Evolutionary conservation across 371 early-diverging fungal species (phyloP).

Genomic region (Mortierella sp.): DNA sequence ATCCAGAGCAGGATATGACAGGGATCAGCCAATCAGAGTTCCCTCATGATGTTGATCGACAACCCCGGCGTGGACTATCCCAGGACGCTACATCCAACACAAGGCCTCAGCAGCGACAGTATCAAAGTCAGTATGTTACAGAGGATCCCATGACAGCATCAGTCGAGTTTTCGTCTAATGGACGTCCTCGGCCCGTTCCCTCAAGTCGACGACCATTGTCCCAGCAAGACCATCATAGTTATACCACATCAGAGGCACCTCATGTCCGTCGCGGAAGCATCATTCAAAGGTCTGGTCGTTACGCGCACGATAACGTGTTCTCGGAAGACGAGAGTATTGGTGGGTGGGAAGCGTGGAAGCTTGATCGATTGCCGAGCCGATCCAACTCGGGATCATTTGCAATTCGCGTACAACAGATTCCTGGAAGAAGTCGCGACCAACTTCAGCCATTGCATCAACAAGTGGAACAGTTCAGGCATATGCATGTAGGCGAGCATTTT

Average conservation of each 20-base stretch:
- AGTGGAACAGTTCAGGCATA: slow-evolving; percentile 16
- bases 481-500: slow-evolving; percentile 2
- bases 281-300: slow-evolving; percentile 19
- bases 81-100: background rate
- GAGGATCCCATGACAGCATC: slow-evolving; percentile 6
- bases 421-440: slow-evolving; percentile 12
- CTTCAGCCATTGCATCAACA: slow-evolving; percentile 22
- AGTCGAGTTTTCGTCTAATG: slow-evolving; percentile 5
- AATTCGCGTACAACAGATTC: slow-evolving; percentile 8
- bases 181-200: background rate
- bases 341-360: slow-evolving; percentile 17
- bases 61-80: background rate
- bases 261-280: slow-evolving; percentile 6
- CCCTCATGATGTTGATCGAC: background rate
- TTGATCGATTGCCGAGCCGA: slow-evolving; percentile 4
- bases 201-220: slow-evolving; percentile 19
- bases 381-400: slow-evolving; percentile 5
- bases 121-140: background rate
- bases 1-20: slow-evolving; percentile 3
- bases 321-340: slow-evolving; percentile 32
- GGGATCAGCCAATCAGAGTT: background rate
- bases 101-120: slow-evolving; percentile 7
- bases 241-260: background rate
- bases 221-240: slow-evolving; percentile 24
- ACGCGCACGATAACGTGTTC: slow-evolving; percentile 15